Evolutionary conservation across 1,284 basidiomycete species (phyloP).

Genomic region (Ceratobasidium sp.): DNA sequence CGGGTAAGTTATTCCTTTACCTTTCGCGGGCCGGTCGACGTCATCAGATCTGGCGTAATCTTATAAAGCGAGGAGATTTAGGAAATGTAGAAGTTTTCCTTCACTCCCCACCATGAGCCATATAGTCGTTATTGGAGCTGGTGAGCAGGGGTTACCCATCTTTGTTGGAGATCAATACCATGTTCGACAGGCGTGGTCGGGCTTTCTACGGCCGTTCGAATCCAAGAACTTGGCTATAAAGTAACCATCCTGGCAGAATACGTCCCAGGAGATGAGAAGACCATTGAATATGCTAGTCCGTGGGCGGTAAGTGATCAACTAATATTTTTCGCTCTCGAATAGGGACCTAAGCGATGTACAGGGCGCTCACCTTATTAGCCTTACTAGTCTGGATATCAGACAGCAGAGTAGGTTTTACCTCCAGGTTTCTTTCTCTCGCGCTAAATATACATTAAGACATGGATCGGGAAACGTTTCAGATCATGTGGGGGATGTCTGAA

Average conservation of each 20-base stretch:
- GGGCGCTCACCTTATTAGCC: slow-evolving; percentile 79
- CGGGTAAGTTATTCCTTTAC: no score
- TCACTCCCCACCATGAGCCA: slow-evolving; percentile 1
- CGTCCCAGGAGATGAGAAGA: slow-evolving; percentile 75
- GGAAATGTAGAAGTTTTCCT: no score
- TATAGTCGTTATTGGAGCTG: slow-evolving; percentile 29
- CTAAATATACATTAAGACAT: slow-evolving; percentile 62
- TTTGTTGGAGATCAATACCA: no score
- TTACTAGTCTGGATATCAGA: slow-evolving; percentile 63
- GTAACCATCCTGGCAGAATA: slow-evolving; percentile 77
- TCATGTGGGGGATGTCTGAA: slow-evolving; percentile 77
- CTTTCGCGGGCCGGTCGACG: no score
- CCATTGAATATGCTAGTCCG: slow-evolving; percentile 77
- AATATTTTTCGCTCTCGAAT: background rate
- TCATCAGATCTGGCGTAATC: no score
- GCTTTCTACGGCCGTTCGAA: slow-evolving; percentile 74
- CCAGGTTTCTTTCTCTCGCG: no score
- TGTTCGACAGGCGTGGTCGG: slow-evolving; percentile 74
- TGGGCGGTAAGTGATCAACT: slow-evolving; percentile 74
- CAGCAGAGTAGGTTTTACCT: slow-evolving; percentile 63
- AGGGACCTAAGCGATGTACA: slow-evolving; percentile 49
- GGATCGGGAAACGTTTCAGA: slow-evolving; percentile 79
- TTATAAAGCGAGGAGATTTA: no score
- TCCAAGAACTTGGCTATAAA: slow-evolving; percentile 72
- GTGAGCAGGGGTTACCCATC: background rate